Evolutionary conservation across 495 filamentous ascomycete species (phyloP).

Genomic region (Glonium stellatum): DNA sequence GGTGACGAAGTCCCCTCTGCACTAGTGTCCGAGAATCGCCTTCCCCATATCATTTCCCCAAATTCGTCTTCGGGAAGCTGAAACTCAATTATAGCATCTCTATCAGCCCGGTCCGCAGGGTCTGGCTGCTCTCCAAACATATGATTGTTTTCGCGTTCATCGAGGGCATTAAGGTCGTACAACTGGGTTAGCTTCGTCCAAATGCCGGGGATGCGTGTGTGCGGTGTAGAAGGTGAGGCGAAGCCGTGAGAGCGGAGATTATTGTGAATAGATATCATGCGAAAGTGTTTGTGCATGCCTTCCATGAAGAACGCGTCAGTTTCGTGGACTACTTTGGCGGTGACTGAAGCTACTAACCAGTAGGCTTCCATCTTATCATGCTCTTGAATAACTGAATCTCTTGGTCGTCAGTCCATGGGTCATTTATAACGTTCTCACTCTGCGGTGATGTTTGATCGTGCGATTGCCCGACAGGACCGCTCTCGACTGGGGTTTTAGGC

Average conservation of each 20-base stretch:
- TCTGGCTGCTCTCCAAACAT: conserved; percentile 19
- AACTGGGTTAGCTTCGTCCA: conserved; percentile 79
- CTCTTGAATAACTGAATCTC: conserved; percentile 86
- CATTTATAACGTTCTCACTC: conserved; percentile 43
- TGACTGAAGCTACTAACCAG: conserved; percentile 48
- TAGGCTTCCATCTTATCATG: conserved; percentile 87
- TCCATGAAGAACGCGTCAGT: conserved; percentile 32
- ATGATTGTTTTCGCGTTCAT: conserved; percentile 59
- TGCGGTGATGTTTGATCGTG: conserved; percentile 18
- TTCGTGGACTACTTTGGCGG: background rate
- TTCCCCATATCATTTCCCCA: conserved; percentile 64
- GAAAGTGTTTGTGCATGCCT: conserved; percentile 98
- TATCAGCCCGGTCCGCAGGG: conserved; percentile 51
- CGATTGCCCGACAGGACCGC: conserved; percentile 6
- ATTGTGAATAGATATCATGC: conserved; percentile 82
- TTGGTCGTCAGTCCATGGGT: conserved; percentile 93
- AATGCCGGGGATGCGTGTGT: conserved; percentile 83
- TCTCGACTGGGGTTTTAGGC: conserved; percentile 26
- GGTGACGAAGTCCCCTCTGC: conserved; percentile 49
- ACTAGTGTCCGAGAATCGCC: conserved; percentile 39
- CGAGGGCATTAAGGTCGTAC: conserved; percentile 82
- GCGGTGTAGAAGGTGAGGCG: conserved; percentile 53
- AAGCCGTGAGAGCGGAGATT: conserved; percentile 83
- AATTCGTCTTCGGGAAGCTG: conserved; percentile 71
- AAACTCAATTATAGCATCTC: conserved; percentile 59